Evolutionary conservation across 2,329 filamentous ascomycete genomes (phyloP).

Genomic region (Colletotrichum incanum): DNA sequence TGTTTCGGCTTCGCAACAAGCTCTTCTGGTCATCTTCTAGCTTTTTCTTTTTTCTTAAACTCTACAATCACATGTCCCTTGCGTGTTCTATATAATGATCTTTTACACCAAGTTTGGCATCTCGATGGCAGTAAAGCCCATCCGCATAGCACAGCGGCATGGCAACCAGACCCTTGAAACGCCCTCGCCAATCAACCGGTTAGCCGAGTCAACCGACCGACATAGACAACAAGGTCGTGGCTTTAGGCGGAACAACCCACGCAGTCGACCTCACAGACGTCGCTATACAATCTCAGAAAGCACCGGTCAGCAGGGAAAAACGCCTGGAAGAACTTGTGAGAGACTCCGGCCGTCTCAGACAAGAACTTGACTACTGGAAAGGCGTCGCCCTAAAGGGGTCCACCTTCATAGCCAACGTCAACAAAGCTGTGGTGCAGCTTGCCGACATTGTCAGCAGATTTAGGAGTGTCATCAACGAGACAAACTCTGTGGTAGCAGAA

Average conservation of each 20-base stretch:
- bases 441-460: neutral
- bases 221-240: slow-evolving; percentile 10
- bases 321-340: slow-evolving; percentile 54
- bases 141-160: neutral
- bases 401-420: neutral
- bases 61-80: neutral
- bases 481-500: neutral
- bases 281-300: slow-evolving; percentile 10
- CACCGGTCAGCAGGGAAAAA: slow-evolving; percentile 56
- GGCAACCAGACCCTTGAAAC: slow-evolving; percentile 5
- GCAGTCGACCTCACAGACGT: slow-evolving; percentile 5
- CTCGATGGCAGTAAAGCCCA: neutral
- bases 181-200: neutral
- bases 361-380: slow-evolving; percentile 16
- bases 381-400: neutral
- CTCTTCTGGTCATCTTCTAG: too few relatives aligned
- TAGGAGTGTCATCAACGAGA: neutral
- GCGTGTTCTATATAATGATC: neutral
- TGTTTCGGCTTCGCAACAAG: too few relatives aligned
- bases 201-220: neutral
- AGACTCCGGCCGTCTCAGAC: neutral
- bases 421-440: slow-evolving; percentile 7
- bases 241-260: neutral
- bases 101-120: neutral
- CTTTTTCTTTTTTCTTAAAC: neutral